Evolutionary conservation across 2,329 filamentous ascomycete species (phyloP), one percentile per base, ranked within the genome.

Genomic region (Shiraia bambusicola): DNA sequence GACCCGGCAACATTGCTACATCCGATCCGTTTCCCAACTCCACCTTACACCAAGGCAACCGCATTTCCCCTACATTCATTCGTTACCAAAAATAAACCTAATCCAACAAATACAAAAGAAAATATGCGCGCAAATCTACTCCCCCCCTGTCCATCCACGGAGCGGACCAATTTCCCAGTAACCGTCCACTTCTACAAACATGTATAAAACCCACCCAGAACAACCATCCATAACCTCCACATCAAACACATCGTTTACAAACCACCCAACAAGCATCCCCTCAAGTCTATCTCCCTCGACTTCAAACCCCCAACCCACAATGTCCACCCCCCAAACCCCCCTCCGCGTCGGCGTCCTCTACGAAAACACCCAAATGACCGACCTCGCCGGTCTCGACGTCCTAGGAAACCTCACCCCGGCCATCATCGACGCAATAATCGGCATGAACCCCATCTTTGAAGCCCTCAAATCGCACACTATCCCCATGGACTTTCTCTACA

Each of bases 341-440:
- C 58, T 72, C 36, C 69, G 69, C 50, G 61, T 74, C 50, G 70
- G 62, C 43, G 64, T 73, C 29, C 60, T 72, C 40, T 61, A 66
- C 50, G 67, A 72, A 44, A 41, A 56, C 16, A 62, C 66, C 26
- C 71, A 73, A 59, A 57, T 72, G 43, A 52, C 59, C 37, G 71
- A 73, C 52, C 65, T 73, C 29, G 50, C 65, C 13, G 66, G 67
- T 47, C 60, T 71, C 45, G 71, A 73, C 52, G 50, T 73, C 30
- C 40, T 73, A 27, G 69, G 63, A 45, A 69, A 67, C 56, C 53
- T 71, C 9, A 64, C 66, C 5, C 51, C 49, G 14, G 43, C 54
- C 29, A 56, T 52, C 26, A 34, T 67, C 35, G 37, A 55, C 16
- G 30, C 56, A 12, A 19, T 63, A 10, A 34, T 47, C 22, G 6